phyloP scores from a whole-genome alignment of 1,284 basidiomycete species.

The Bjerkandera adusta region DNA sequence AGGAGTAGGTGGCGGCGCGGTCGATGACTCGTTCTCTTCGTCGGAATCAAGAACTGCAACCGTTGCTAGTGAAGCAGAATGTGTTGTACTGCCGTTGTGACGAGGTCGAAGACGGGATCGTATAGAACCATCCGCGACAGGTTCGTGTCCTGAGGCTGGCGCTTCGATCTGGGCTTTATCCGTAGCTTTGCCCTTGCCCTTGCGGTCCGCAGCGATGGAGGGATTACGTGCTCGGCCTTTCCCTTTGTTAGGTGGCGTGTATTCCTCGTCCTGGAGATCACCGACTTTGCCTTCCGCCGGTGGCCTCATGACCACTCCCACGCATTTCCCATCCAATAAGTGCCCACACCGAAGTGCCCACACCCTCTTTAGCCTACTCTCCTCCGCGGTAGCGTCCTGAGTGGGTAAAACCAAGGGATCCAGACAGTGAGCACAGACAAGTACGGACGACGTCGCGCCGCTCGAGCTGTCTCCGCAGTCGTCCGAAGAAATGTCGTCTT shows the following conservation, averaged over 20 bases:
- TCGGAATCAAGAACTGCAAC: background rate
- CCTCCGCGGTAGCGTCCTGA: constrained; percentile 28
- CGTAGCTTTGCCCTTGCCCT: constrained; percentile 28
- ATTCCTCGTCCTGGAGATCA: constrained; percentile 2
- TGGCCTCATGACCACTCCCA: constrained; percentile 54
- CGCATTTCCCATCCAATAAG: constrained; percentile 72
- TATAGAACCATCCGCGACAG: constrained; percentile 34
- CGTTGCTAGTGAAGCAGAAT: constrained; percentile 45
- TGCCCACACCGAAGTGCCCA: constrained; percentile 76
- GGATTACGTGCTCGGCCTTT: constrained; percentile 34
- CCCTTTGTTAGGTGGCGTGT: constrained; percentile 27
- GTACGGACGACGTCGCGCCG: constrained; percentile 32
- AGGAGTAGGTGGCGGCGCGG: background rate
- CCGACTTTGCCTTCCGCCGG: constrained; percentile 12
- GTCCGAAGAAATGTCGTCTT: constrained; percentile 30
- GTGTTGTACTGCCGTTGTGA: constrained; percentile 22
- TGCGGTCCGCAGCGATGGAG: constrained; percentile 6
- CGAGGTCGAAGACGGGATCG: constrained; percentile 55
- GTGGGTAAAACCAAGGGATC: constrained; percentile 48
- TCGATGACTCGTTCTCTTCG: background rate
- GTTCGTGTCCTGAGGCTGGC: background rate
- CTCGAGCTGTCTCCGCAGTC: constrained; percentile 25
- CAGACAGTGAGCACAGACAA: constrained; percentile 62
- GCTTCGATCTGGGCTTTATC: constrained; percentile 1
- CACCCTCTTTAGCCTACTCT: constrained; percentile 40